Percentiles rank a stretch among this genome's conserved stretches.
Conservation (phyloP, 345 rosid genomes). For the Mallotus nudiflorus region DNA sequence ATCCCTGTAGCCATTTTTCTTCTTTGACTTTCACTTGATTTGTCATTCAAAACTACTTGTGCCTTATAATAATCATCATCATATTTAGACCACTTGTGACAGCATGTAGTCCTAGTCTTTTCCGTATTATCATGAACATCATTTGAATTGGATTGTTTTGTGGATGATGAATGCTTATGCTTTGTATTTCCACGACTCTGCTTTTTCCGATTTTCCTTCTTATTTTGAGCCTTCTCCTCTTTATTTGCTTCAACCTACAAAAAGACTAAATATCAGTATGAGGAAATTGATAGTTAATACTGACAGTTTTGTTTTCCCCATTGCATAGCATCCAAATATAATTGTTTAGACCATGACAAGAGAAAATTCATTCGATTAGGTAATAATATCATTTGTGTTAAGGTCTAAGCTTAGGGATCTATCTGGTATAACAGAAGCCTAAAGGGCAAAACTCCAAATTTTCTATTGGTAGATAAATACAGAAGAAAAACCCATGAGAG, state of each 20-base stretch:
- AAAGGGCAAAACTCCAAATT: too few species aligned
- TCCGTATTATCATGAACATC: constrained; percentile 31
- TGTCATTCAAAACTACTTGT: constrained; percentile 38
- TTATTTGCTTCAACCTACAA: constrained; percentile 52
- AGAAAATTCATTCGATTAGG: too few species aligned
- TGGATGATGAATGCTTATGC: constrained; percentile 49
- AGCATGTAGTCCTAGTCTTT: constrained; percentile 28
- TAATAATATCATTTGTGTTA: too few species aligned
- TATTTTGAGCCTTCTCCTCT: constrained; percentile 36
- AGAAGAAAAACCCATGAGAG: too few species aligned
- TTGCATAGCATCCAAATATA: too few species aligned
- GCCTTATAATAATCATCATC: constrained; percentile 30
- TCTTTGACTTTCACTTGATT: constrained; percentile 35
- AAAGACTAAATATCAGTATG: background rate
- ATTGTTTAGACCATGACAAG: too few species aligned
- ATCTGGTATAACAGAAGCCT: too few species aligned
- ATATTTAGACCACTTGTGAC: constrained; percentile 25
- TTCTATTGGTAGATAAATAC: too few species aligned
- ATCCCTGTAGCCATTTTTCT: constrained; percentile 21
- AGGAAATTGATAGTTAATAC: too few species aligned
- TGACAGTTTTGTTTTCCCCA: too few species aligned
- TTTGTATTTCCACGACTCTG: constrained; percentile 38
- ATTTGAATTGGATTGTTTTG: constrained; percentile 33
- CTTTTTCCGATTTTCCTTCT: constrained; percentile 37
- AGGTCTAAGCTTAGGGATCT: too few species aligned